Evolutionary conservation across 495 filamentous ascomycete genomes (phyloP).

Genomic region (Darksidea phi): DNA sequence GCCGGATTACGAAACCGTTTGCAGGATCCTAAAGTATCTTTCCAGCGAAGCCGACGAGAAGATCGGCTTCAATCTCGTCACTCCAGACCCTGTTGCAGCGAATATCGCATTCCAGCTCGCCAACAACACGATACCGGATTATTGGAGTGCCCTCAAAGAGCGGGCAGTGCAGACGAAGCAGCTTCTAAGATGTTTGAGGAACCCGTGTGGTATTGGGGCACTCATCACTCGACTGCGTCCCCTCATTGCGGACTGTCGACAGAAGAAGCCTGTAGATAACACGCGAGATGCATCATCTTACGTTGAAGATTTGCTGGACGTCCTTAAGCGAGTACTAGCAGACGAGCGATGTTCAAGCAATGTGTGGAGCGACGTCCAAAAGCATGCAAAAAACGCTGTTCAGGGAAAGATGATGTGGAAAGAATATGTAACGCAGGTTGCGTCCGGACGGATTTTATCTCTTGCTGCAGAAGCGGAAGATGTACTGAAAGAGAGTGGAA

Average conservation of each 20-base stretch:
- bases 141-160: slow-evolving; percentile 59
- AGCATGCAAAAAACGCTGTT: slow-evolving; percentile 40
- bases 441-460: slow-evolving; percentile 69
- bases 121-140: slow-evolving; percentile 68
- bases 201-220: slow-evolving; percentile 69
- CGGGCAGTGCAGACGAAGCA: slow-evolving; percentile 38
- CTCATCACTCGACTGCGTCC: slow-evolving; percentile 62
- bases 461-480: slow-evolving; percentile 73
- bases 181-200: slow-evolving; percentile 68
- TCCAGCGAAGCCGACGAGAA: slow-evolving; percentile 37
- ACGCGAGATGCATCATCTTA: slow-evolving; percentile 44
- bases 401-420: slow-evolving; percentile 61
- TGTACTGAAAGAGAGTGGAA: slow-evolving; percentile 44
- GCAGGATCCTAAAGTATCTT: slow-evolving; percentile 55
- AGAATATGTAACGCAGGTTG: slow-evolving; percentile 64
- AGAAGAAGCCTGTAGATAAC: slow-evolving; percentile 39
- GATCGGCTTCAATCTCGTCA: slow-evolving; percentile 57
- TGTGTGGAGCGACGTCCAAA: slow-evolving; percentile 53
- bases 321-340: slow-evolving; percentile 57
- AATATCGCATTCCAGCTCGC: slow-evolving; percentile 71
- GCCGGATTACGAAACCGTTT: slow-evolving; percentile 60
- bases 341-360: slow-evolving; percentile 53
- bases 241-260: slow-evolving; percentile 47
- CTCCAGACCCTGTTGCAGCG: slow-evolving; percentile 62
- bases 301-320: slow-evolving; percentile 47